Conservation (phyloP, 1,139 yeast species). For the Hyphopichia khmerensis region DNA sequence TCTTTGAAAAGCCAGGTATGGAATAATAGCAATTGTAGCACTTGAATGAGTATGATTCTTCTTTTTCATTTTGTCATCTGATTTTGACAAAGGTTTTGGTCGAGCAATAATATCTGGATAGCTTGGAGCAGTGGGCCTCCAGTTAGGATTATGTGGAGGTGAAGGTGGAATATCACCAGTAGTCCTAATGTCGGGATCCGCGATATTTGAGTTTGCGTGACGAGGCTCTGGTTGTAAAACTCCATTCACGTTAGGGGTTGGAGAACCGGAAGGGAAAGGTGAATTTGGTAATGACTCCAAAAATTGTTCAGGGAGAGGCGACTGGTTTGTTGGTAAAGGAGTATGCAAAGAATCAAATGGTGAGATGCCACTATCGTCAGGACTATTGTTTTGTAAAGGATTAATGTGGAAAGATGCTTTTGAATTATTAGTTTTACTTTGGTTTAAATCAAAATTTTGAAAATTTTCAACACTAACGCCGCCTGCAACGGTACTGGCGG, state of each 20-base stretch:
- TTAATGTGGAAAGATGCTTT: conserved; percentile 1
- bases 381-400: background rate
- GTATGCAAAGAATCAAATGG: conserved; percentile 8
- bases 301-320: background rate
- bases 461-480: background rate
- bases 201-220: background rate
- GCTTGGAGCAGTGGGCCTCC: background rate
- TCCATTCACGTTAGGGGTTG: conserved; percentile 1
- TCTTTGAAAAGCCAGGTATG: conserved; percentile 75
- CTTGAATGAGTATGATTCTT: conserved; percentile 20
- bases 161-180: background rate
- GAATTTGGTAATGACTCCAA: background rate
- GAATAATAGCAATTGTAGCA: conserved; percentile 90
- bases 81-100: conserved; percentile 37
- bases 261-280: background rate
- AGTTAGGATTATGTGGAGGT: background rate
- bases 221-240: conserved; percentile 2
- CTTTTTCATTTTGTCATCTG: conserved; percentile 7
- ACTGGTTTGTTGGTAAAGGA: background rate
- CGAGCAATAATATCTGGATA: conserved; percentile 56
- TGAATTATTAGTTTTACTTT: background rate
- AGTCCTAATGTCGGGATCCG: background rate
- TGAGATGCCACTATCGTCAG: conserved; percentile 4
- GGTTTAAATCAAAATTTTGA: background rate
- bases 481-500: background rate